Evolutionary conservation across 495 filamentous ascomycete species (phyloP).

Genomic region (Neurospora sp.): DNA sequence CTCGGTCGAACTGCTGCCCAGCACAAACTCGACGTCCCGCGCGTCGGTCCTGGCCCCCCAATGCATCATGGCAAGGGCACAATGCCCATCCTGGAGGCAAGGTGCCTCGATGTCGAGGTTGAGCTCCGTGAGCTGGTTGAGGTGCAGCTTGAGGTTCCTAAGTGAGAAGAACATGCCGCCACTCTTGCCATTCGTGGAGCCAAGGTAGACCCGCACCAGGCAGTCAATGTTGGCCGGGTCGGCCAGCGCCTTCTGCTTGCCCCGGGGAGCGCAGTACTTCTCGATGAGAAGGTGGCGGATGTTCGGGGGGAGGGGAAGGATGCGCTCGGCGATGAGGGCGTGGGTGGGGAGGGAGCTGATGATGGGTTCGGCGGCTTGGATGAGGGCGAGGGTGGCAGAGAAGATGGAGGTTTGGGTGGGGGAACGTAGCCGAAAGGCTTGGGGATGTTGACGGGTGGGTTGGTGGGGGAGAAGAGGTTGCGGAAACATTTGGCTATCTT

Average conservation of each 20-base stretch:
- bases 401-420: not conserved
- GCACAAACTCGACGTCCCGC: constrained; percentile 12
- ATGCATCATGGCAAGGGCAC: constrained; percentile 8
- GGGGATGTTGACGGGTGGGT: not conserved
- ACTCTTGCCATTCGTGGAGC: constrained; percentile 5
- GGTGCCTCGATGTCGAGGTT: not conserved
- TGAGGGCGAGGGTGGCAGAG: not conserved
- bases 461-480: not conserved
- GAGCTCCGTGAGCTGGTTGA: constrained; percentile 12
- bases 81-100: constrained; percentile 2
- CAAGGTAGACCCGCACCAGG: constrained; percentile 20
- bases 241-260: constrained; percentile 1
- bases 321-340: constrained; percentile 2
- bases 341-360: constrained; percentile 2
- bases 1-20: not conserved
- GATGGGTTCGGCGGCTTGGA: not conserved
- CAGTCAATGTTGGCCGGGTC: constrained; percentile 18
- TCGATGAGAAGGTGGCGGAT: constrained; percentile 12
- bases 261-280: constrained; percentile 14
- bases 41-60: constrained; percentile 12
- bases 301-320: constrained; percentile 1
- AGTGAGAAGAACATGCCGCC: constrained; percentile 6
- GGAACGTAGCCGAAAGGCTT: not conserved
- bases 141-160: constrained; percentile 9
- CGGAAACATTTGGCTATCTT: not conserved